Base-by-base conservation (phyloP, 306 rosid genomes). In the Trifolium dubium region DNA sequence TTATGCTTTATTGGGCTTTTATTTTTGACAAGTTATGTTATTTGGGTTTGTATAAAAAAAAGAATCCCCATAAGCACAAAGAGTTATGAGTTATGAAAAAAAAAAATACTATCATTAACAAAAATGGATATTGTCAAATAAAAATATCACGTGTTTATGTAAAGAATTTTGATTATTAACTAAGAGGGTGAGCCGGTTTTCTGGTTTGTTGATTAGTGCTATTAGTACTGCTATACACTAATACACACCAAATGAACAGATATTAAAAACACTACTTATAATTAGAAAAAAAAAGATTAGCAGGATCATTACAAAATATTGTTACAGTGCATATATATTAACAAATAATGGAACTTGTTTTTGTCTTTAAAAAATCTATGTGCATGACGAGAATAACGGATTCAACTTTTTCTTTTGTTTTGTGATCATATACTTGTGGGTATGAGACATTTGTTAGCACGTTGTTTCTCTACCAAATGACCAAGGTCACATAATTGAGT, bases 401-500 rank as follows among this genome's bases (percentile, higher is more conserved):
- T 59, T 59, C 64, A 59, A 12, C 18, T n/a, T 49, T n/a, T 49
- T n/a, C 13, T 56, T 12, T 4, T 58, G 13, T 28, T 58, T 58
- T 14, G 5, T 23, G 29, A 29, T 32, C 13, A n/a, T 3, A 35
- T 35, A 12, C 46, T 62, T 39, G 29, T 35, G 29, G 6, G 44
- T 14, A 30, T 67, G 59, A 15, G 30, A 31, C 14, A 67, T 7
- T 67, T 46, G 5, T 28, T 56, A 46, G 29, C 59, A 67, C 72
- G 15, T 29, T 44, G 43, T 46, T 43, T 64, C 51, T 43, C 71
- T 66, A 41, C 71, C 37, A 8, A 43, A 41, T 44, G 56, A 67
- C 28, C 39, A 44, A 37, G 6, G 50, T 44, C 15, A 23, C 23
- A 23, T 23, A 23, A 41, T 41, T 43, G 19, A 44, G 5, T 11